Evolutionary conservation across 768 basidiomycete genomes (phyloP).

Genomic region (Amanita jacksonii): DNA sequence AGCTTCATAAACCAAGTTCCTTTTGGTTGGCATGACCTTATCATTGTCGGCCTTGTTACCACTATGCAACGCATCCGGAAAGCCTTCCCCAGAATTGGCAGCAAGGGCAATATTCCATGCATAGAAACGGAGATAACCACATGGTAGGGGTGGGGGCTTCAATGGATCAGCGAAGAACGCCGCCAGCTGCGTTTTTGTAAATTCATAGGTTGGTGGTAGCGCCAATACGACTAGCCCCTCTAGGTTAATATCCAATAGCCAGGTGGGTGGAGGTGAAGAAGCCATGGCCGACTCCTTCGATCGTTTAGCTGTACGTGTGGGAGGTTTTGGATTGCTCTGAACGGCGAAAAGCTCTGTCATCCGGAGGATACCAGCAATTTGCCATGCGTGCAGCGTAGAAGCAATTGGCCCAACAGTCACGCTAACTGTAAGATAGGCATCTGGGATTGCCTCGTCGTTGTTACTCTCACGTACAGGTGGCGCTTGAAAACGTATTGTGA

Average conservation of each 20-base stretch:
- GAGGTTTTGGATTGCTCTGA: neutral
- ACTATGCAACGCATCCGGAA: neutral
- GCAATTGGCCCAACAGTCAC: slow-evolving; percentile 1
- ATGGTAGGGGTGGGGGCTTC: slow-evolving; percentile 39
- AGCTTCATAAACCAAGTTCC: neutral
- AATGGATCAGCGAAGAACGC: slow-evolving; percentile 52
- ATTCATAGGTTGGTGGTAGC: slow-evolving; percentile 29
- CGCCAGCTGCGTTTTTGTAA: too few species aligned
- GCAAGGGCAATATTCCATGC: slow-evolving; percentile 27
- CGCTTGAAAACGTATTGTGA: slow-evolving; percentile 45
- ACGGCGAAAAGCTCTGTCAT: neutral
- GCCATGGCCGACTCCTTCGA: slow-evolving; percentile 12
- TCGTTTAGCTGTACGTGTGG: neutral
- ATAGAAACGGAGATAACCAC: slow-evolving; percentile 45
- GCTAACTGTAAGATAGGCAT: neutral
- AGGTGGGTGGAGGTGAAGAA: slow-evolving; percentile 7
- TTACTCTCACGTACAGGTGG: slow-evolving; percentile 22
- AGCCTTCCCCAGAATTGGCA: neutral
- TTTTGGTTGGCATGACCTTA: neutral
- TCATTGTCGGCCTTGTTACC: neutral
- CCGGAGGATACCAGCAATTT: slow-evolving; percentile 3
- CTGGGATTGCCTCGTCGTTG: neutral
- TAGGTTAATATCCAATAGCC: slow-evolving; percentile 10
- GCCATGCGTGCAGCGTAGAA: slow-evolving; percentile 1
- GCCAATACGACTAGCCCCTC: slow-evolving; percentile 40